These are phyloP conservation scores for Vigna mungo DNA, from an alignment of 306 rosid species.

Conservation along the genomic window DNA sequence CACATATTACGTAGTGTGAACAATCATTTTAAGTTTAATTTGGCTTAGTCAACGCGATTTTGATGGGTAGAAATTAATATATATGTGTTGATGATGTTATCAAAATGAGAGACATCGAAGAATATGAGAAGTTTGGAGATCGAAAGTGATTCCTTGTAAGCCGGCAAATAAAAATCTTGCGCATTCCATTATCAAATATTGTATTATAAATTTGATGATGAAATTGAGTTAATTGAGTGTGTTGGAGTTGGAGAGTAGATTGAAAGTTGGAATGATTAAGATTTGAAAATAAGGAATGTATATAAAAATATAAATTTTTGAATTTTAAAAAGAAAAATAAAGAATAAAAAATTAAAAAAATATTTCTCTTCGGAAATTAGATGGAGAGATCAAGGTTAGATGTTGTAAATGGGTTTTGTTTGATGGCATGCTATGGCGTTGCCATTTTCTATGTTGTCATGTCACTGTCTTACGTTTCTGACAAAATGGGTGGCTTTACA, in stretches of 20 bases:
- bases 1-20: too few relatives aligned
- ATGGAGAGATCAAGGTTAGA: neutral
- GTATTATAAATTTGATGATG: too few relatives aligned
- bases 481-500: neutral
- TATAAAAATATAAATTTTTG: too few relatives aligned
- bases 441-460: neutral
- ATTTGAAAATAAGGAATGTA: neutral
- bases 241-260: too few relatives aligned
- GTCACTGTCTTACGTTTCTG: neutral
- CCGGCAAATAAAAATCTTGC: neutral
- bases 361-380: too few relatives aligned
- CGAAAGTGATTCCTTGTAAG: neutral
- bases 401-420: constrained; percentile 3
- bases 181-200: neutral
- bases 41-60: constrained; percentile 36
- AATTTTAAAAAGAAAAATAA: too few relatives aligned
- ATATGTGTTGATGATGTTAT: constrained; percentile 1
- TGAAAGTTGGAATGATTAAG: neutral
- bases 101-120: neutral
- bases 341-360: too few relatives aligned
- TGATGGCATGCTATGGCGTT: neutral
- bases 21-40: neutral
- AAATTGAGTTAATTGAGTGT: too few relatives aligned
- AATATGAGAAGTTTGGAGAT: neutral
- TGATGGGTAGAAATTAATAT: neutral